Percentiles rank a stretch among this genome's conserved stretches.
Conservation (phyloP, 140 eudicot genomes). For the Eryngium alpinum region DNA sequence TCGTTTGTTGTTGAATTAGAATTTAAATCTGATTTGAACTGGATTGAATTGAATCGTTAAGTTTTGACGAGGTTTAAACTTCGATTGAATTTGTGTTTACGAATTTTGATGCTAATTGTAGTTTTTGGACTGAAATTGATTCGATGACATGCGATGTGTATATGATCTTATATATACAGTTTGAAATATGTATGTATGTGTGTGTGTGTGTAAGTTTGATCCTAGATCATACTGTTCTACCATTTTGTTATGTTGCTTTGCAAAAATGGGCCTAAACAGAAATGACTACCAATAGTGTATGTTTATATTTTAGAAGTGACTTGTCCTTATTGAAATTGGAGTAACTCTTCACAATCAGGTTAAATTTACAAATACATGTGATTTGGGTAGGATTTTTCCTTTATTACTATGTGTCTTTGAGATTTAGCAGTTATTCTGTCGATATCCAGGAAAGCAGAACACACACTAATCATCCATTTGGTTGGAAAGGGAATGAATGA, state of each 20-base stretch:
- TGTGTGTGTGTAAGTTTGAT: neutral
- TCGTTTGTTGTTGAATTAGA: neutral
- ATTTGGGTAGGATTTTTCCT: neutral
- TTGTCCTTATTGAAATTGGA: neutral
- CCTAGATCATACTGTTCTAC: neutral
- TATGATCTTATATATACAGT: neutral
- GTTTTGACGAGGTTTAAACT: neutral
- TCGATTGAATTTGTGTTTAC: neutral
- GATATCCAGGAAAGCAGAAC: no score
- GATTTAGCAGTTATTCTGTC: neutral
- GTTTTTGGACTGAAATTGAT: neutral
- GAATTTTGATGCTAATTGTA: neutral
- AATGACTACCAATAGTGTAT: neutral
- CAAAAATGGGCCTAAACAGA: neutral
- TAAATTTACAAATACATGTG: neutral
- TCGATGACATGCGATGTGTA: neutral
- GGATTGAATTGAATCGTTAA: neutral
- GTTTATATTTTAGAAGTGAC: neutral
- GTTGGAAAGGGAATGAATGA: no score
- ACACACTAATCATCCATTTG: no score
- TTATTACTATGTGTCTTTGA: neutral
- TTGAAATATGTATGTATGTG: neutral
- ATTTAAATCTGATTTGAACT: neutral
- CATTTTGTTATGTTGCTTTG: constrained; percentile 4
- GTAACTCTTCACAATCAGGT: no score